A percentile compares a stretch with the other conserved stretches of the same genome.
These are phyloP conservation scores for Cordyceps militaris DNA, from an alignment of 2,329 filamentous ascomycete species.

Conservation along the genomic window DNA sequence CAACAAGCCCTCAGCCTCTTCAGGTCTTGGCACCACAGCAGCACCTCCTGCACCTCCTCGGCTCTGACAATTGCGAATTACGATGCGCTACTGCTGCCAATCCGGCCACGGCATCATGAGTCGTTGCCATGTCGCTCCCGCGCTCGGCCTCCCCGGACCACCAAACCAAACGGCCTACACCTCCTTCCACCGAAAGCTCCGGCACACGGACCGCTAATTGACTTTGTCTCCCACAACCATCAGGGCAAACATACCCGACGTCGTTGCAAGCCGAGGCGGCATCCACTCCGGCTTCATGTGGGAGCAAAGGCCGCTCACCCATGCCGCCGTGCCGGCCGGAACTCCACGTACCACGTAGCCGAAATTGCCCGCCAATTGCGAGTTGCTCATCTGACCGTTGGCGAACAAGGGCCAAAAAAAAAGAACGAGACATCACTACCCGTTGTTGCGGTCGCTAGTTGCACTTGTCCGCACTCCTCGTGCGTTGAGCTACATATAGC, in stretches of 20 bases:
- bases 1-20: not conserved
- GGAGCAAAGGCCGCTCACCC: not conserved
- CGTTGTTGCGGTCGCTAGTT: not conserved
- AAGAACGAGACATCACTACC: not conserved
- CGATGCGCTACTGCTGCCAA: slow-evolving; percentile 5
- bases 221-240: not conserved
- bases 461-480: not conserved
- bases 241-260: not conserved
- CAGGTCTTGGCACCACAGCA: not conserved
- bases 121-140: not conserved
- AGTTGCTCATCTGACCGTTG: not conserved
- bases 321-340: not conserved
- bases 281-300: not conserved
- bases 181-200: not conserved
- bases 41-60: not conserved
- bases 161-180: not conserved
- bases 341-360: not conserved
- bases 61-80: not conserved
- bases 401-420: not conserved
- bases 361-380: not conserved
- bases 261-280: slow-evolving; percentile 1
- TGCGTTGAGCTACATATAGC: not conserved
- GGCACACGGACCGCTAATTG: not conserved
- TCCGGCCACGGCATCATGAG: not conserved
- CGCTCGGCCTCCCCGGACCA: not conserved